Percentiles rank a stretch among this genome's conserved stretches.
These are phyloP conservation scores for Cornus controversa DNA, from an alignment of 148 eudicot genomes.

Conservation along the genomic window DNA sequence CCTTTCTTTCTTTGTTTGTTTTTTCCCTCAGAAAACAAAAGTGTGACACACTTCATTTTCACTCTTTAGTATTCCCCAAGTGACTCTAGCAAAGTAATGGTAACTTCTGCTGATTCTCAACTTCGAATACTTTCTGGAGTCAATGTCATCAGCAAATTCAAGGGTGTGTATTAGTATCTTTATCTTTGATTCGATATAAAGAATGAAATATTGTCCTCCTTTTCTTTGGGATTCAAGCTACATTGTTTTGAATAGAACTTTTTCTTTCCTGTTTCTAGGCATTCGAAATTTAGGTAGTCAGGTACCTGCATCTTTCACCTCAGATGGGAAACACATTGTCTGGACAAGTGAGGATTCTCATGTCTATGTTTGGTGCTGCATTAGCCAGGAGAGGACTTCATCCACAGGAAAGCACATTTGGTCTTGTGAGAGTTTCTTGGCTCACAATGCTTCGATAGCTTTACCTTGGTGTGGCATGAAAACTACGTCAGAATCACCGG, in stretches of 20 bases:
- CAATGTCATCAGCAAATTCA: constrained; percentile 54
- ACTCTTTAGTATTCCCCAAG: constrained; percentile 61
- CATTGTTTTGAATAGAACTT: background rate
- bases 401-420: constrained; percentile 33
- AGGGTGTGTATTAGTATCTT: constrained; percentile 37
- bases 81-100: constrained; percentile 58
- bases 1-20: too few relatives aligned
- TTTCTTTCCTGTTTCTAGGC: constrained; percentile 25
- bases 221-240: too few relatives aligned
- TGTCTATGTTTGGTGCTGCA: constrained; percentile 61
- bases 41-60: too few relatives aligned
- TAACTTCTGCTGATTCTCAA: constrained; percentile 76
- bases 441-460: constrained; percentile 50
- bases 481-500: constrained; percentile 22
- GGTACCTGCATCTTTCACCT: constrained; percentile 61
- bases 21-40: too few relatives aligned
- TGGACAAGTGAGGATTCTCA: constrained; percentile 62
- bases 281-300: constrained; percentile 42
- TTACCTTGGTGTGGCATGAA: constrained; percentile 71
- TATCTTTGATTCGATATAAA: background rate
- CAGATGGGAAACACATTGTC: constrained; percentile 75
- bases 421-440: constrained; percentile 57
- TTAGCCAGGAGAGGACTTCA: constrained; percentile 23
- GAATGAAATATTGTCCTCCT: too few relatives aligned
- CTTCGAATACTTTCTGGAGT: constrained; percentile 55